Base-by-base conservation (phyloP, 352 stramenopile genomes). In the Pythium phragmiticola region DNA sequence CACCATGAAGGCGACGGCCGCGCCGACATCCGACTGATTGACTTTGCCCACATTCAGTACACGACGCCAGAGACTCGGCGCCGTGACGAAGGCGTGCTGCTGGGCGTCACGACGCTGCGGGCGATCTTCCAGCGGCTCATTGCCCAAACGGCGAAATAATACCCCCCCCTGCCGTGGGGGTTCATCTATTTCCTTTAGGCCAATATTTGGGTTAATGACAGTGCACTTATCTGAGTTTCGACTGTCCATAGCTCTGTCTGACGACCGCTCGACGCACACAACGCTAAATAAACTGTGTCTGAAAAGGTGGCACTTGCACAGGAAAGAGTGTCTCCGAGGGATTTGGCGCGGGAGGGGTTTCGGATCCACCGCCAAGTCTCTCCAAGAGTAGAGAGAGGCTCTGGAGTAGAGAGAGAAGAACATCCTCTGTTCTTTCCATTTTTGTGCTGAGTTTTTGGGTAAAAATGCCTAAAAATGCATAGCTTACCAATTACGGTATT, bases 11-110 rank as follows among this genome's bases (percentile, higher is more conserved):
- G 51, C 16, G 64, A 45, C 17, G 23, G 50, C 2, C 45, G 45
- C n/a, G 47, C 11, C 19, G 83, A 94, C 65, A 87, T 94, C 42
- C 83, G 83, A 0, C 77, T 95, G 33, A 95, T 95, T 34, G 87
- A 95, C 62, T 95, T 95, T 70, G 84, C 87, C n/a, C 87, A 95
- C 57, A 76, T 82, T 5, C 73, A 72, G 4, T 30, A 53, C 9
- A 33, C 30, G 12, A 28, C 49, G 41, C 57, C 57, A 50, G 52
- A 68, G 6, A 46, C 53, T 28, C 42, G 26, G 9, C 42, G 63
- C 28, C 69, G 59, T 8, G 85, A 94, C 64, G 80, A 84, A 5
- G 85, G 83, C 17, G 62, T 92, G n/a, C 68, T 74, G 62, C 78
- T 63, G 0, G 85, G 85, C 28, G 73, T 94, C 36, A 48, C 39